Conservation (phyloP, 768 basidiomycete species). For the Rhizopogon rudus region DNA sequence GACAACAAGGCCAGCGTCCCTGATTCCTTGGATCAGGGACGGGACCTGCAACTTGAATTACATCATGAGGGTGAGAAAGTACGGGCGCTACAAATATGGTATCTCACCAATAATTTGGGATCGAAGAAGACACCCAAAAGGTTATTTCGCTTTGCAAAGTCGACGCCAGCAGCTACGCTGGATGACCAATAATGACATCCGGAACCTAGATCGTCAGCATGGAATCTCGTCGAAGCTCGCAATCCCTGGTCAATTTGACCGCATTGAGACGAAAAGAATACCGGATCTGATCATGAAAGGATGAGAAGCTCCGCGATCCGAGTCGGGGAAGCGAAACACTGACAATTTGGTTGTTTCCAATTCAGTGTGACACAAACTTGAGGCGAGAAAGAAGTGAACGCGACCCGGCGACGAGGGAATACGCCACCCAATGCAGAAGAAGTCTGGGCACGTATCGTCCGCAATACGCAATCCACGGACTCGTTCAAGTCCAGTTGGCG, state of each 20-base stretch:
- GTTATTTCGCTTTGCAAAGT: constrained; percentile 91
- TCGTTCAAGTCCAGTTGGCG: constrained; percentile 68
- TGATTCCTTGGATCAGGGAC: constrained; percentile 82
- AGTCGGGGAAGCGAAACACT: constrained; percentile 21
- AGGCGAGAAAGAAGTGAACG: constrained; percentile 91
- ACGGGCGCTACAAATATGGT: constrained; percentile 3
- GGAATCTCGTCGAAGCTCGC: constrained; percentile 34
- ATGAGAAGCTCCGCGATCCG: not conserved
- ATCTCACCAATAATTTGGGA: constrained; percentile 74
- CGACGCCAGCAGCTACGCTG: constrained; percentile 87
- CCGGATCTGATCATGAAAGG: constrained; percentile 61
- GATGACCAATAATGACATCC: constrained; percentile 47
- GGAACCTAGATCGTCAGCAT: constrained; percentile 31
- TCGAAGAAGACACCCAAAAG: constrained; percentile 89
- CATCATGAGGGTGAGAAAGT: constrained; percentile 9
- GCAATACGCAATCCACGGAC: constrained; percentile 81
- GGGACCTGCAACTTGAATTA: constrained; percentile 72
- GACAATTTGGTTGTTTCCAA: constrained; percentile 99
- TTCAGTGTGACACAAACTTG: constrained; percentile 88
- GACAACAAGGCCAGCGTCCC: constrained; percentile 84
- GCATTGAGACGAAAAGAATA: constrained; percentile 90
- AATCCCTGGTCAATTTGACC: constrained; percentile 48
- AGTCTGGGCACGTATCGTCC: constrained; percentile 66
- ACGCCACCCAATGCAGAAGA: constrained; percentile 46
- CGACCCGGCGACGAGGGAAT: constrained; percentile 65